A percentile compares a stretch with the other conserved stretches of the same genome.
phyloP scores from a whole-genome alignment of 768 basidiomycete genomes.

The Pleurotus tuoliensis region DNA sequence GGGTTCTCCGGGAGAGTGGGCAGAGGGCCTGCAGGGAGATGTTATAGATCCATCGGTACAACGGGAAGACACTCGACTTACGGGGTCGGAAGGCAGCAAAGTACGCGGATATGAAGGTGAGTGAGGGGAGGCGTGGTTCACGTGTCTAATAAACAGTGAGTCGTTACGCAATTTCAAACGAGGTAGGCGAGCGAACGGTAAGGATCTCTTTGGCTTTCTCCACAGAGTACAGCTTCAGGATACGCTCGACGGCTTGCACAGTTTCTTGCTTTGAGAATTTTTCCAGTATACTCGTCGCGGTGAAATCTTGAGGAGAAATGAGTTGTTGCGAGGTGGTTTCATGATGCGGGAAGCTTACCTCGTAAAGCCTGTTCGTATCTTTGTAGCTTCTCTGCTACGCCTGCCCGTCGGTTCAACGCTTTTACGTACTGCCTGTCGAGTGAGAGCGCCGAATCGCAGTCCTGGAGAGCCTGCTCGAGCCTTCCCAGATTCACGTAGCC shows the following conservation, averaged over 20 bases:
- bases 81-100: constrained; percentile 94
- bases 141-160: constrained; percentile 43
- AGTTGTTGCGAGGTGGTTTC: background rate
- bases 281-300: constrained; percentile 93
- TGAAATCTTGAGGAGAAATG: constrained; percentile 63
- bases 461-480: constrained; percentile 75
- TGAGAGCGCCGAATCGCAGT: constrained; percentile 86
- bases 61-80: constrained; percentile 31
- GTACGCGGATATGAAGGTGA: constrained; percentile 92
- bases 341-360: constrained; percentile 41
- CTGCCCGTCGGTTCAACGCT: constrained; percentile 85
- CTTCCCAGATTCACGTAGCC: constrained; percentile 90
- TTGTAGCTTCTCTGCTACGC: constrained; percentile 75
- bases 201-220: constrained; percentile 74
- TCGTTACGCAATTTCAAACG: no score
- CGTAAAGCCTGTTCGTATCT: constrained; percentile 73
- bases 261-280: constrained; percentile 83
- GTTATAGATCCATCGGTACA: constrained; percentile 1
- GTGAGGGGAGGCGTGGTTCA: constrained; percentile 80
- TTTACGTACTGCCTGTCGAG: constrained; percentile 86
- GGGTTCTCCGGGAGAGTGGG: constrained; percentile 73
- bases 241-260: constrained; percentile 83
- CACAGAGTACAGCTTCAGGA: constrained; percentile 76
- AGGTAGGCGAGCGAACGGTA: constrained; percentile 35
- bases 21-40: constrained; percentile 44